Evolutionary conservation across 75 land plant genomes (phyloP).

Genomic region (Picea glauca): DNA sequence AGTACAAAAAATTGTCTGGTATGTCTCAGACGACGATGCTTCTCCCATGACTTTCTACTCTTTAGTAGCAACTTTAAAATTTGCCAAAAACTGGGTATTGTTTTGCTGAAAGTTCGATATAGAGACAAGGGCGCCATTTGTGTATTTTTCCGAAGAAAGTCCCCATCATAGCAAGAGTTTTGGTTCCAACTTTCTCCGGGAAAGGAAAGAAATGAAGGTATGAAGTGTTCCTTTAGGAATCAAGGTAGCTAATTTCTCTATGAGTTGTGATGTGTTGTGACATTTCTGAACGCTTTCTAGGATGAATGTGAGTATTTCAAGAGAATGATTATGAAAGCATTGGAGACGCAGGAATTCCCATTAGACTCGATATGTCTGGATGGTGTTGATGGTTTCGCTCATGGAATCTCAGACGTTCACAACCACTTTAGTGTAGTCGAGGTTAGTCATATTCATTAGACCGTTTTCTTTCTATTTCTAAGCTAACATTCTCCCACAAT

Average conservation of each 20-base stretch:
- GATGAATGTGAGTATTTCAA: not conserved
- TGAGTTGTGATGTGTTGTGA: not conserved
- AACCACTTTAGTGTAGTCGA: slow-evolving; percentile 6
- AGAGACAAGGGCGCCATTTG: not conserved
- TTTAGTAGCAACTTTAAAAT: not conserved
- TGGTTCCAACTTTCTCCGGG: not conserved
- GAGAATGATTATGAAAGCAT: not conserved
- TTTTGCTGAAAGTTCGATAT: no score
- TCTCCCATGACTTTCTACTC: not conserved
- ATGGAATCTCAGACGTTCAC: not conserved
- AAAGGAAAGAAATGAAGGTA: not conserved
- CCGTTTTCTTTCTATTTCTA: not conserved
- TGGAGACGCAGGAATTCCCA: not conserved
- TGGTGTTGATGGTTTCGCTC: not conserved
- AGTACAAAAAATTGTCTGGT: slow-evolving; percentile 15
- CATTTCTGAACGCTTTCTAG: not conserved
- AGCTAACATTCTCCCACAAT: not conserved
- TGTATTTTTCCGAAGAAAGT: not conserved
- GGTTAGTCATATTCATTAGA: not conserved
- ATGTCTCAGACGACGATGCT: slow-evolving; percentile 14
- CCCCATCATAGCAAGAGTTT: not conserved
- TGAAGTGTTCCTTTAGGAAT: not conserved
- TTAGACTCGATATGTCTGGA: not conserved
- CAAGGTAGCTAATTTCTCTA: not conserved
- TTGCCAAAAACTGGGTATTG: not conserved